Evolutionary conservation across 306 rosid species (phyloP).

Genomic region (Acacia confusa): DNA sequence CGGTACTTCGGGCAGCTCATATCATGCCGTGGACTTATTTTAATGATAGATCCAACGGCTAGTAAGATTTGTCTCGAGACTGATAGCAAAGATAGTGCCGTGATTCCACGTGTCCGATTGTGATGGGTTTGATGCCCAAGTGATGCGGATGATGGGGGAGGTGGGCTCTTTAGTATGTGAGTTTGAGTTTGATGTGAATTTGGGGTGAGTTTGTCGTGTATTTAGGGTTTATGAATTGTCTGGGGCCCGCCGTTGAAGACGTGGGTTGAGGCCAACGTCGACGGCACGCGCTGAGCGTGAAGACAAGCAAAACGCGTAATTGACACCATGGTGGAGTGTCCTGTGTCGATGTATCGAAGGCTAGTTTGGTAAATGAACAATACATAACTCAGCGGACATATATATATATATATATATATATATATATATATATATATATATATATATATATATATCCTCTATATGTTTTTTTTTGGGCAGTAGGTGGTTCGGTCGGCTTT

Average conservation of each 20-base stretch:
- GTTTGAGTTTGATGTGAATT: constrained; percentile 53
- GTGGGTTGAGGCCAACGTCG: constrained; percentile 29
- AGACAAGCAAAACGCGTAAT: constrained; percentile 12
- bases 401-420: no score
- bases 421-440: no score
- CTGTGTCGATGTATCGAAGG: background rate
- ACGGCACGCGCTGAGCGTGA: constrained; percentile 16
- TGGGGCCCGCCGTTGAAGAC: constrained; percentile 33
- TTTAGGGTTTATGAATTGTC: constrained; percentile 50
- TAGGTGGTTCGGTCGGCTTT: no score
- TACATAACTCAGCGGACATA: background rate
- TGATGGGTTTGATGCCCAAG: background rate
- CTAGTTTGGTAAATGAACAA: constrained; percentile 20
- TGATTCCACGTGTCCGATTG: background rate
- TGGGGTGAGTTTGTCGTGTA: constrained; percentile 57
- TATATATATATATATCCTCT: no score
- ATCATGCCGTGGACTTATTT: constrained; percentile 25
- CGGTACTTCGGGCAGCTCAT: constrained; percentile 45
- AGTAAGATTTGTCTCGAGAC: constrained; percentile 36
- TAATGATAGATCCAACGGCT: constrained; percentile 37
- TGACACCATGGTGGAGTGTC: background rate
- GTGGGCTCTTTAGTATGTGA: constrained; percentile 31
- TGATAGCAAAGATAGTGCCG: constrained; percentile 37
- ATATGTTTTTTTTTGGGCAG: no score
- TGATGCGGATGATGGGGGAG: background rate